These are phyloP conservation scores for Rhizophagus sp. DNA, from an alignment of 192 early-diverging fungal genomes.

Conservation along the genomic window DNA sequence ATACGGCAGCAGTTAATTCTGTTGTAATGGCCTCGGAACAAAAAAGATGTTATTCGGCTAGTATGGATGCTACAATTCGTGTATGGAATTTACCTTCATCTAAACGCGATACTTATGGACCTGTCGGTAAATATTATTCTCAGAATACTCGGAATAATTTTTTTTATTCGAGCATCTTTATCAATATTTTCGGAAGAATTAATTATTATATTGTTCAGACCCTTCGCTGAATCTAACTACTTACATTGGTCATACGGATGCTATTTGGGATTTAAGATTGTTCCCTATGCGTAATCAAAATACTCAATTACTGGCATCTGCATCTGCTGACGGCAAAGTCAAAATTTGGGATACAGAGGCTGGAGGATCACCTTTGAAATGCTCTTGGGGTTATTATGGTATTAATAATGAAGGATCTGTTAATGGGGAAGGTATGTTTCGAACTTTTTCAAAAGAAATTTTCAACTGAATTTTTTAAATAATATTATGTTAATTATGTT, in stretches of 20 bases:
- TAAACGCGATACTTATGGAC: conserved; percentile 55
- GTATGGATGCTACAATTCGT: conserved; percentile 72
- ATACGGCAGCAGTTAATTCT: conserved; percentile 65
- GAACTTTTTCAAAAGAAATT: not conserved
- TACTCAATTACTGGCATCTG: conserved; percentile 64
- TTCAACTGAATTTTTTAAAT: too few species aligned
- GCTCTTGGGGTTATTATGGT: conserved; percentile 50
- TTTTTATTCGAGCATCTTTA: not conserved
- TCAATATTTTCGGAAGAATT: not conserved
- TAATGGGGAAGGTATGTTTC: conserved; percentile 22
- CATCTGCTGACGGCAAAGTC: conserved; percentile 77
- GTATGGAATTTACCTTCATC: conserved; percentile 63
- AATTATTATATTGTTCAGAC: conserved; percentile 37
- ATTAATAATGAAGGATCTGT: conserved; percentile 8
- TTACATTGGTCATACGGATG: conserved; percentile 79
- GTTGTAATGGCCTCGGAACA: conserved; percentile 64
- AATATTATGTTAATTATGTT: not conserved
- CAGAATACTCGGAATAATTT: not conserved
- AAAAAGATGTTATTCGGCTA: conserved; percentile 65
- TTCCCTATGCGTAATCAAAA: conserved; percentile 55
- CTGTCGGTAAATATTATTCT: conserved; percentile 41
- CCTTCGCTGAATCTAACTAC: conserved; percentile 55
- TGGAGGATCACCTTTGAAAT: conserved; percentile 47
- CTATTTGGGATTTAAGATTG: conserved; percentile 81
- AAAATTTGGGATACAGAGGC: conserved; percentile 77